Evolutionary conservation across 225 moss, liverwort and hornwort genomes (phyloP).

Genomic region (Climacium dendroides): DNA sequence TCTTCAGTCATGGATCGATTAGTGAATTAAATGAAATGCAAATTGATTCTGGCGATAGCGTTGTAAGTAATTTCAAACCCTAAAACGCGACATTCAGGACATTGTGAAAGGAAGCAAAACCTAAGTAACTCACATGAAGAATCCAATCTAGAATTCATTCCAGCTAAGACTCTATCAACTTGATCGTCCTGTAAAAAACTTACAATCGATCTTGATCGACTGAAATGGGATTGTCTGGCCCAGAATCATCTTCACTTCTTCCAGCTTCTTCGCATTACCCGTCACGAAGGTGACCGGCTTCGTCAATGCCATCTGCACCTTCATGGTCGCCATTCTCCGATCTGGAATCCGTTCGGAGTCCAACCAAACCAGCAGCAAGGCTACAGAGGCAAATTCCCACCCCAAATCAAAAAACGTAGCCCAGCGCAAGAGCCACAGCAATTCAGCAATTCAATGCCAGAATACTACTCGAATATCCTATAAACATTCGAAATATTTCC

Average conservation of each 20-base stretch:
- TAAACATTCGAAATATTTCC: background rate
- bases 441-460: background rate
- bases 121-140: background rate
- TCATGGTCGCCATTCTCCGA: conserved; percentile 33
- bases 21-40: background rate
- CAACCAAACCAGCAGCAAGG: background rate
- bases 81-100: background rate
- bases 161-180: background rate
- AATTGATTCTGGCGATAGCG: background rate
- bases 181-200: background rate
- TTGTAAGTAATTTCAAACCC: background rate
- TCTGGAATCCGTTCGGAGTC: background rate
- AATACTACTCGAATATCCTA: background rate
- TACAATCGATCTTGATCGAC: conserved; percentile 76
- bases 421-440: background rate
- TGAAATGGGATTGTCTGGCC: conserved; percentile 89
- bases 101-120: background rate
- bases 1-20: background rate
- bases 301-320: conserved; percentile 69
- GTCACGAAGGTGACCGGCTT: conserved; percentile 96
- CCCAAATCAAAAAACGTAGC: background rate
- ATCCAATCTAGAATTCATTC: background rate
- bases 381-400: background rate
- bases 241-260: conserved; percentile 99
- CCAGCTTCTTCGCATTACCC: conserved; percentile 87